These are phyloP conservation scores for Rutstroemia sydowiana DNA, from an alignment of 2,329 filamentous ascomycete genomes.

Conservation along the genomic window DNA sequence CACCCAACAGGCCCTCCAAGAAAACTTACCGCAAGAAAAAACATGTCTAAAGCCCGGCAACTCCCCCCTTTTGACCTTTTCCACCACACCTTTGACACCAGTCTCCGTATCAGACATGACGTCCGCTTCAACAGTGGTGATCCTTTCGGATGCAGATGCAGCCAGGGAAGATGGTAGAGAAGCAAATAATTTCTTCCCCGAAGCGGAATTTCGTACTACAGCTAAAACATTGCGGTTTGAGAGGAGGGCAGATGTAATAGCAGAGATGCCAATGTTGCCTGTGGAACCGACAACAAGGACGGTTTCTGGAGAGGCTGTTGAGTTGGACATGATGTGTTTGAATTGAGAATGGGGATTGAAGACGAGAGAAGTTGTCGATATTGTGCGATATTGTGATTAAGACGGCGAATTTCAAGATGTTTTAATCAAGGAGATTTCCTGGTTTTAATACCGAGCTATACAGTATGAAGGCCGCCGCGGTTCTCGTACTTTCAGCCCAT, in stretches of 20 bases:
- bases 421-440: no score
- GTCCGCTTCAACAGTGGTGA: background rate
- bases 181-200: background rate
- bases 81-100: background rate
- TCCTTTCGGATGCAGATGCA: background rate
- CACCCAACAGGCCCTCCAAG: no score
- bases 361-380: no score
- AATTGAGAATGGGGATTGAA: no score
- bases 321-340: no score
- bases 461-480: no score
- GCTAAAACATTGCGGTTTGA: background rate
- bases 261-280: background rate
- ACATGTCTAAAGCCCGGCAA: background rate
- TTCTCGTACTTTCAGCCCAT: no score
- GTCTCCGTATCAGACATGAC: background rate
- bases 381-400: no score
- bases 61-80: background rate
- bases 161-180: no score
- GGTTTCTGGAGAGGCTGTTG: no score
- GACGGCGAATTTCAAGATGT: no score
- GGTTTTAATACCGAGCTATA: no score
- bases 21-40: background rate
- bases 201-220: background rate
- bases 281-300: background rate
- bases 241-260: background rate